Base-by-base conservation (phyloP, 495 filamentous ascomycete species). In the Evernia prunastri region DNA sequence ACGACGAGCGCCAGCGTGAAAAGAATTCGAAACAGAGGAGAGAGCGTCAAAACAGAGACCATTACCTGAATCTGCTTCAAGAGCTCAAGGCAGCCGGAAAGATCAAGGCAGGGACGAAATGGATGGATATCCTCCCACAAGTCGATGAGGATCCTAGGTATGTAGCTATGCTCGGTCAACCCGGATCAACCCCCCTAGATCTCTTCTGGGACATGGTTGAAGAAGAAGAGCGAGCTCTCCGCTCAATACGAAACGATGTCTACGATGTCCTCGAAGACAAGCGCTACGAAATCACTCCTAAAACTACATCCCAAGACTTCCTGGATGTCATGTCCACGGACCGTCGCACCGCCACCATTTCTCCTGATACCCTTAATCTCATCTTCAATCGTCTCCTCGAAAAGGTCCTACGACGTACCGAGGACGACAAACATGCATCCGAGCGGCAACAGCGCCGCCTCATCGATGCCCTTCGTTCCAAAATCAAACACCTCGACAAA, bases 141-240 rank as follows among this genome's bases (percentile, higher is more conserved):
- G 84, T 99, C 68, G 83, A 89, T 67, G 80, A 89, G 68, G 94
- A 97, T 68, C 81, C 89, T 54, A 87, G 91, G 63, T 97, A 95
- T 76, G 82, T 79, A 70, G 89, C 85, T 56, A 89, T 96, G 77
- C 83, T 94, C 37, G 94, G 92, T 51, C 91, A 94, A 68, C 71
- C 85, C 49, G 95, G 95, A 59, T 97, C 94, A 6, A 89, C 85
- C 7, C 90, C 93, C n/a, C 80, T 96, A 65, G 94, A 99, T 63
- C 79, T 99, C 12, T 96, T 97, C 76, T 96, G 95, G 93, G 95
- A 99, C 75, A 81, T 92, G 58, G 83, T 97, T 20, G 93, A 96
- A 72, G 93, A 97, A 74, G 91, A 96, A 75, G 92, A 97, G 66
- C 84, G 88, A 58, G 85, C 86, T 25, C 77, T 97, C 20, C 87